phyloP scores from a whole-genome alignment of 2,329 filamentous ascomycete species.

The Neofusicoccum laricinum region DNA sequence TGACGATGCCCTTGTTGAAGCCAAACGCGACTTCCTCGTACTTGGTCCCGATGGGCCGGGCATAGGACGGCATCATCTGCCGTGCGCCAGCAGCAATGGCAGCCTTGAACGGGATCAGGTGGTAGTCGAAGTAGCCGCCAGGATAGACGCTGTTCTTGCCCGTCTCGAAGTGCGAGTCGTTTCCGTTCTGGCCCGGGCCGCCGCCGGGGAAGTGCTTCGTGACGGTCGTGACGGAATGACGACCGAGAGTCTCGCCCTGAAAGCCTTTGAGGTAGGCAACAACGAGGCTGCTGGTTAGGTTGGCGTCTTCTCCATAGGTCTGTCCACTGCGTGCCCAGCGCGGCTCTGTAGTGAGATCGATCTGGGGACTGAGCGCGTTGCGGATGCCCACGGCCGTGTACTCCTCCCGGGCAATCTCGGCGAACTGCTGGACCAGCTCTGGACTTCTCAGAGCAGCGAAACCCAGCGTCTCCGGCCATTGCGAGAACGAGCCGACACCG shows the following conservation, averaged over 20 bases:
- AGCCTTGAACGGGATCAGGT: slow-evolving; percentile 50
- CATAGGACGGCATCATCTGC: slow-evolving; percentile 55
- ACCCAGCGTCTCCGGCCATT: slow-evolving; percentile 53
- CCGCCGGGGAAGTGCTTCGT: slow-evolving; percentile 56
- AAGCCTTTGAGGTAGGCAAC: slow-evolving; percentile 50
- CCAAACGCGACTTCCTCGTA: slow-evolving; percentile 50
- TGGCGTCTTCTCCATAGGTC: slow-evolving; percentile 51
- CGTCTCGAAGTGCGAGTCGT: slow-evolving; percentile 53
- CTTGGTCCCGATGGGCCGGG: slow-evolving; percentile 46
- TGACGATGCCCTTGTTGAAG: slow-evolving; percentile 53
- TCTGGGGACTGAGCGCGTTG: slow-evolving; percentile 49
- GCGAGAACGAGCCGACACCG: slow-evolving; percentile 44
- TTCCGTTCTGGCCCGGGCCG: slow-evolving; percentile 48
- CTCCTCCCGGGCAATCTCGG: slow-evolving; percentile 50
- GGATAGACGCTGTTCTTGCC: slow-evolving; percentile 54
- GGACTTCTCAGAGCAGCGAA: slow-evolving; percentile 49
- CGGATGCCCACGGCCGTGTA: slow-evolving; percentile 44
- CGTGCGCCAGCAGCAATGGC: slow-evolving; percentile 49
- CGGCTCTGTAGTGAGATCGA: slow-evolving; percentile 52
- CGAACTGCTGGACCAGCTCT: slow-evolving; percentile 45
- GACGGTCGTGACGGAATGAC: slow-evolving; percentile 45
- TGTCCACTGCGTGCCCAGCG: slow-evolving; percentile 48
- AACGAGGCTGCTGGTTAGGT: slow-evolving; percentile 36
- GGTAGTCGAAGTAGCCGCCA: slow-evolving; percentile 50
- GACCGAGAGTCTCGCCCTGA: slow-evolving; percentile 45